These are phyloP conservation scores for Tetracladium maxilliforme DNA, from an alignment of 2,329 filamentous ascomycete genomes.

Conservation along the genomic window DNA sequence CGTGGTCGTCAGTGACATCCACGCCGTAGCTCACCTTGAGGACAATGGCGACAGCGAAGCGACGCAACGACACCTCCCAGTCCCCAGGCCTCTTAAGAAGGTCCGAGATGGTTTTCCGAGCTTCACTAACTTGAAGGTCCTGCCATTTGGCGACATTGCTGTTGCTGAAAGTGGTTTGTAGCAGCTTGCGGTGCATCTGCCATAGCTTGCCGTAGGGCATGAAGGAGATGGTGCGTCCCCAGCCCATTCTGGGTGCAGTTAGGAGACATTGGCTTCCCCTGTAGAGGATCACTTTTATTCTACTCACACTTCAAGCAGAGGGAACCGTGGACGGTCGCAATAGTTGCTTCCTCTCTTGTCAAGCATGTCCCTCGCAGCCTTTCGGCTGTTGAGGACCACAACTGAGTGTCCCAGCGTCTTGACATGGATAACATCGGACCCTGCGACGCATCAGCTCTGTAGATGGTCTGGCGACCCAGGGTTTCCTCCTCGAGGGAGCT, in stretches of 20 bases:
- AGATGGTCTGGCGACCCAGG: too few species aligned
- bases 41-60: conserved; percentile 24
- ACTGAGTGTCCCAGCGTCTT: conserved; percentile 20
- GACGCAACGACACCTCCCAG: conserved; percentile 21
- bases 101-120: conserved; percentile 12
- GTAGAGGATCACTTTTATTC: too few species aligned
- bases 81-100: conserved; percentile 15
- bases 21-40: conserved; percentile 28
- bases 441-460: too few species aligned
- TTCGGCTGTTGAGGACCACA: conserved; percentile 26
- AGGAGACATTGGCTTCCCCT: too few species aligned
- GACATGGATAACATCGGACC: conserved; percentile 17
- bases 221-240: conserved; percentile 7
- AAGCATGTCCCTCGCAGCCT: conserved; percentile 25
- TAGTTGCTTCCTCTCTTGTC: conserved; percentile 29
- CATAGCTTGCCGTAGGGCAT: background rate
- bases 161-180: conserved; percentile 9
- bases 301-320: background rate
- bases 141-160: conserved; percentile 9
- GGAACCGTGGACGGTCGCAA: conserved; percentile 26
- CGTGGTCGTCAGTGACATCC: conserved; percentile 16
- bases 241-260: too few species aligned
- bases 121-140: conserved; percentile 17
- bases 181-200: background rate
- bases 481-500: too few species aligned